phyloP scores from a whole-genome alignment of 768 basidiomycete species.

The Termitomyces sp. region DNA sequence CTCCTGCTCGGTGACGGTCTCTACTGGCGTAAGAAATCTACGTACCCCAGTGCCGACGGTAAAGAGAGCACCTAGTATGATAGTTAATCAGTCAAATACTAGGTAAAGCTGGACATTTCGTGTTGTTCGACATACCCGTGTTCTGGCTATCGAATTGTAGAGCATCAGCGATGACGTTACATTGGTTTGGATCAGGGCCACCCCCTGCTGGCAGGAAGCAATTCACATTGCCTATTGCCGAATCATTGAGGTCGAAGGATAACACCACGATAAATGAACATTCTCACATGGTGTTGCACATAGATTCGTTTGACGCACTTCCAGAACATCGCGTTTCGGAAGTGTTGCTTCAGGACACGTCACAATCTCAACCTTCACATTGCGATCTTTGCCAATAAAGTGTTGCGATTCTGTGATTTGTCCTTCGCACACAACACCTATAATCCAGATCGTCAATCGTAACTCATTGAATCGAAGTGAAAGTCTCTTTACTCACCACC shows the following conservation, averaged over 20 bases:
- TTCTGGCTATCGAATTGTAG: conserved; percentile 41
- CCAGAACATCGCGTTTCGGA: conserved; percentile 9
- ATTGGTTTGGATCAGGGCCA: conserved; percentile 43
- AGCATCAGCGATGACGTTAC: conserved; percentile 43
- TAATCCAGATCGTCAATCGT: neutral
- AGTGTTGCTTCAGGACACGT: conserved; percentile 23
- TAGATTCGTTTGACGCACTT: conserved; percentile 29
- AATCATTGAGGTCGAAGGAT: neutral
- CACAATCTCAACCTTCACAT: conserved; percentile 32
- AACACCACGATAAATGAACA: neutral
- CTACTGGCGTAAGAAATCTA: neutral
- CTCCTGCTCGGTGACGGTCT: neutral
- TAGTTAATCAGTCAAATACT: neutral
- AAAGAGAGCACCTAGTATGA: conserved; percentile 23
- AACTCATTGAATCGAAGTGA: neutral
- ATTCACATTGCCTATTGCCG: conserved; percentile 29
- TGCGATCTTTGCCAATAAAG: conserved; percentile 35
- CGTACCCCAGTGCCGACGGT: conserved; percentile 24
- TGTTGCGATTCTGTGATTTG: conserved; percentile 19
- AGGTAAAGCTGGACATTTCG: neutral
- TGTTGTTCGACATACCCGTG: conserved; percentile 22
- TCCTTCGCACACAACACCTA: conserved; percentile 16
- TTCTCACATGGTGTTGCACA: conserved; percentile 36
- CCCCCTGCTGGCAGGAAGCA: conserved; percentile 42
- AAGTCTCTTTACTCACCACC: neutral